Evolutionary conservation across 306 rosid genomes (phyloP).

Genomic region (Cotoneaster glaucophyllus): DNA sequence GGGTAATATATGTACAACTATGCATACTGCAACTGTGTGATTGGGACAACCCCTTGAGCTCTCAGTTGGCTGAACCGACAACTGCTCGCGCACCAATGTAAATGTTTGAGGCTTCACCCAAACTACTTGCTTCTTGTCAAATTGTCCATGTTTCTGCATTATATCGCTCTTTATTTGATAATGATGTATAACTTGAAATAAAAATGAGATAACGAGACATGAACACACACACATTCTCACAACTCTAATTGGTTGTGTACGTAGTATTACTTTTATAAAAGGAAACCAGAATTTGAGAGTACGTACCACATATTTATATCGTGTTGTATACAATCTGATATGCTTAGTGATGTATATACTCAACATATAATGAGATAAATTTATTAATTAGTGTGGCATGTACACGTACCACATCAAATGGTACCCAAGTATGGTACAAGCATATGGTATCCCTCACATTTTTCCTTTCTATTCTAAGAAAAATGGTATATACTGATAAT

Average conservation of each 20-base stretch:
- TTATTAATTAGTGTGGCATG: no score
- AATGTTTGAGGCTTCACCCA: constrained; percentile 41
- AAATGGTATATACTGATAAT: no score
- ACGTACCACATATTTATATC: no score
- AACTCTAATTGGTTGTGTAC: not conserved
- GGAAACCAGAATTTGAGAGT: no score
- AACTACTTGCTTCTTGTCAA: not conserved
- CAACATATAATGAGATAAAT: no score
- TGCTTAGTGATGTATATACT: no score
- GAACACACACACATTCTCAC: not conserved
- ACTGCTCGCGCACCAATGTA: constrained; percentile 40
- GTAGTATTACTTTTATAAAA: no score
- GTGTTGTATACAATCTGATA: no score
- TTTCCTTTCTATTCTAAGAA: no score
- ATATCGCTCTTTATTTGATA: not conserved
- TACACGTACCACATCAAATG: no score
- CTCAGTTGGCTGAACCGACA: constrained; percentile 39
- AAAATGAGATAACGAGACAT: not conserved
- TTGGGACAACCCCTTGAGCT: constrained; percentile 18
- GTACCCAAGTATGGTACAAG: no score
- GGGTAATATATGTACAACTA: not conserved
- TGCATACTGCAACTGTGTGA: not conserved
- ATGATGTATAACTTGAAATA: not conserved
- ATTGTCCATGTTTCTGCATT: not conserved
- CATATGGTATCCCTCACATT: no score